Evolutionary conservation across 192 early-diverging fungal species (phyloP).

Genomic region (Entophlyctis luteolus): DNA sequence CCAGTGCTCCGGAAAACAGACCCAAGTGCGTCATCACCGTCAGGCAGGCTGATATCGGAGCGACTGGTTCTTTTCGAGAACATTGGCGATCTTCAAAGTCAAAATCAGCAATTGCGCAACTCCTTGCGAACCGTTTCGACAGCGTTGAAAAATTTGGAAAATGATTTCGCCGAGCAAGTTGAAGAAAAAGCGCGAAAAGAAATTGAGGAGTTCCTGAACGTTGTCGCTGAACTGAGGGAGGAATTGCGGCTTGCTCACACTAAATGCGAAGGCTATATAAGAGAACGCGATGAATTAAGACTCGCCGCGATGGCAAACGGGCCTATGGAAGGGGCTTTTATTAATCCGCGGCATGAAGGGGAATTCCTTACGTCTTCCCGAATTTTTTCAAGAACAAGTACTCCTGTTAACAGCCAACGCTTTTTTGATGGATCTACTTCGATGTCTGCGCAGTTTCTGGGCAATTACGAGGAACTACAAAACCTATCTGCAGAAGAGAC

Average conservation of each 20-base stretch:
- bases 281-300: constrained; percentile 51
- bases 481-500: constrained; percentile 30
- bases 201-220: constrained; percentile 49
- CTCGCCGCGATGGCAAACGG: neutral
- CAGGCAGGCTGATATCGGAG: constrained; percentile 20
- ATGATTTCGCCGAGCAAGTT: constrained; percentile 30
- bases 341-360: neutral
- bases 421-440: neutral
- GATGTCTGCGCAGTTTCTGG: neutral
- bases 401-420: neutral
- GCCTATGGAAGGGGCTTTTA: neutral
- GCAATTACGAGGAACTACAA: constrained; percentile 11
- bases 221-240: constrained; percentile 57
- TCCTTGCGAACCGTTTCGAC: constrained; percentile 19
- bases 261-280: constrained; percentile 48
- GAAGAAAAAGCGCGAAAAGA: constrained; percentile 34
- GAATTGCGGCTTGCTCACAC: constrained; percentile 55
- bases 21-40: constrained; percentile 29
- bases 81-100: constrained; percentile 26
- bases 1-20: constrained; percentile 34
- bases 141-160: constrained; percentile 33
- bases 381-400: neutral
- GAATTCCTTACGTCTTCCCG: neutral
- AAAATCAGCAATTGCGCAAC: constrained; percentile 27
- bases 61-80: constrained; percentile 29